Evolutionary conservation across 1,139 yeast species (phyloP), one percentile per base, ranked within the genome.

Genomic region (Chernovozyma sophiae-reginae): DNA sequence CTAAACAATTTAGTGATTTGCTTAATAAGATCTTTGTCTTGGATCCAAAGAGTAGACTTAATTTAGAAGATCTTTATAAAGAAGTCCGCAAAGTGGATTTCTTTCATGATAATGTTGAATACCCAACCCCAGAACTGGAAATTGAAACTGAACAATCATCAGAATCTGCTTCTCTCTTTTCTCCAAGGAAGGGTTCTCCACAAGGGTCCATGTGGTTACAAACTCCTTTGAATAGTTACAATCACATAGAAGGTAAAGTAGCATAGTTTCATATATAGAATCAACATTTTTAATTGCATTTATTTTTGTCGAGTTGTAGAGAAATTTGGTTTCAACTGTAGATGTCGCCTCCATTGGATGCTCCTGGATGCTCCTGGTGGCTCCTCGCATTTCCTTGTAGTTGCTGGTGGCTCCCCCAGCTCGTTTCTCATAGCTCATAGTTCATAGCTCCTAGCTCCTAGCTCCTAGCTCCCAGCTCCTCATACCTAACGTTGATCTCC

Each of bases 21-120:
- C 61, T 87, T 39, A 60, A 68, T 23, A 58, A 60, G 28, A 76
- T 86, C 26, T 73, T 87, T 47, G 67, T 64, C 42, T 58, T 80
- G 37, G 77, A 82, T 50, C 95, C 95, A 12, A 68, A 67, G 49
- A 74, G 74, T 32, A 73, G 96, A 51, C 74, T 80, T 3, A 51
- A 73, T 4, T 60, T 86, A 36, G 53, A 64, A 18, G 65, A 69
- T 24, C 68, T 86, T 42, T 58, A 67, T 42, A 52, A 56, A 11
- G 68, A 65, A 42, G 54, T 75, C 13, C 47, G 66, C 4, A 50
- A 49, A 22, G 66, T 79, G 43, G 66, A 69, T 41, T 63, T 68
- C 44, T 69, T 65, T 51, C 47, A 55, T 32, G 67, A 66, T 42
- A 33, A 41, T 15, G 16, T n/a, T 3, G 23, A 14, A 8, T 17